Evolutionary conservation across 1,139 yeast species (phyloP), one percentile per base, ranked within the genome.

Genomic region (Suzukiozyma palmioleophila): DNA sequence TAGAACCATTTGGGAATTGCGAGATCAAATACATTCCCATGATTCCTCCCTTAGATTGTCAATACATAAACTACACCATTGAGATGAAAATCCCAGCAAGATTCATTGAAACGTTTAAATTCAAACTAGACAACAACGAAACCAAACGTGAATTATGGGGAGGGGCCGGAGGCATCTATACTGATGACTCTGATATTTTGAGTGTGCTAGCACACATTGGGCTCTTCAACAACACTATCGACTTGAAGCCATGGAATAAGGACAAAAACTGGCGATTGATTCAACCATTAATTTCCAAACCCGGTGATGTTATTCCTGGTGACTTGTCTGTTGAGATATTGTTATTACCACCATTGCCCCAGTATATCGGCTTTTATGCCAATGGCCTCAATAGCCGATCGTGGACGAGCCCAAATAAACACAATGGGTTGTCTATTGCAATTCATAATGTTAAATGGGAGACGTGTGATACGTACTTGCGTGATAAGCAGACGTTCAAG

Each of bases 111-210:
- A 43, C 48, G 25, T 64, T 65, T 39, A 51, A 54, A 39, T 53
- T 53, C n/a, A 69, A 12, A 56, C 55, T 13, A 40, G 48, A 14
- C 37, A 48, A 30, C 69, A 75, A 43, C 65, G 94, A 38, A 74
- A 76, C 41, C 53, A 86, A 2, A 86, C 66, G 95, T 32, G 76
- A 77, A 40, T 54, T 89, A 1, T 92, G 97, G 97, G 98, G 98
- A 2, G 87, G 96, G 0, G 89, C 84, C 39, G 54, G 66, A 26
- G 75, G 74, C 1, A 69, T 92, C 2, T 92, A 90, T 59, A 86
- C 97, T 1, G 97, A 92, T 59, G 98, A 92, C 60, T 84, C 95
- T 1, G 96, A 92, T 56, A 65, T 90, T 3, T 73, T 92, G 32
- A 72, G 86, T 2, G 84, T 82, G 0, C 63, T 90, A 43, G 75